Evolutionary conservation across 805 yeast species (phyloP).

Genomic region (Zygotorulaspora sp.): DNA sequence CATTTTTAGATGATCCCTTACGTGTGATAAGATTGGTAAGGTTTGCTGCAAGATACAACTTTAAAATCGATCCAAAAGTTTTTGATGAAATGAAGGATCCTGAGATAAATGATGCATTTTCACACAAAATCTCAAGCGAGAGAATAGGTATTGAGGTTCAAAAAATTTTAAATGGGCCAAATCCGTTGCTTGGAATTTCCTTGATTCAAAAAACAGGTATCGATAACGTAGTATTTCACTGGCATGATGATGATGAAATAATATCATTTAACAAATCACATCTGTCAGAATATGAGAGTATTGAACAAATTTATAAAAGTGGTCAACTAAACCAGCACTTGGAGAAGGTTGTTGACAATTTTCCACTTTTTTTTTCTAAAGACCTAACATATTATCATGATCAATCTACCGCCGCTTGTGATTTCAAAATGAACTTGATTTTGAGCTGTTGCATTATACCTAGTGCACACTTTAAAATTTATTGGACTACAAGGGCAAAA

Average conservation of each 20-base stretch:
- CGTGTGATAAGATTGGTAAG: constrained; percentile 81
- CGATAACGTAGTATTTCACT: constrained; percentile 54
- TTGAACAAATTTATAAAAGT: constrained; percentile 18
- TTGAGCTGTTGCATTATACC: constrained; percentile 24
- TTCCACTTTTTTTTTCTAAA: constrained; percentile 3
- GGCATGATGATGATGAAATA: constrained; percentile 27
- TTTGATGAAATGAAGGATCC: constrained; percentile 58
- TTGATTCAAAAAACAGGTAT: constrained; percentile 54
- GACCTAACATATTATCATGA: constrained; percentile 8
- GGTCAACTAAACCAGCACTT: constrained; percentile 17
- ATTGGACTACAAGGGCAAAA: constrained; percentile 28
- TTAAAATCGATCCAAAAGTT: constrained; percentile 56
- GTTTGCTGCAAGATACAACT: constrained; percentile 76
- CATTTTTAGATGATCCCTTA: constrained; percentile 91
- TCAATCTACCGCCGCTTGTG: constrained; percentile 1
- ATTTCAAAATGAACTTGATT: constrained; percentile 21
- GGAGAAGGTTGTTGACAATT: constrained; percentile 5
- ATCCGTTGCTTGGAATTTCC: constrained; percentile 60
- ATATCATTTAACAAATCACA: constrained; percentile 22
- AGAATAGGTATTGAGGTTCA: constrained; percentile 81
- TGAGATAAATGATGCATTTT: constrained; percentile 54
- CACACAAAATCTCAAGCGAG: constrained; percentile 79
- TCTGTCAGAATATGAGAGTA: constrained; percentile 17
- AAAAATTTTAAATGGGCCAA: constrained; percentile 63
- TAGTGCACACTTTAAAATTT: constrained; percentile 18